phyloP scores from a whole-genome alignment of 2,329 filamentous ascomycete genomes.

The Knufia fluminis region DNA sequence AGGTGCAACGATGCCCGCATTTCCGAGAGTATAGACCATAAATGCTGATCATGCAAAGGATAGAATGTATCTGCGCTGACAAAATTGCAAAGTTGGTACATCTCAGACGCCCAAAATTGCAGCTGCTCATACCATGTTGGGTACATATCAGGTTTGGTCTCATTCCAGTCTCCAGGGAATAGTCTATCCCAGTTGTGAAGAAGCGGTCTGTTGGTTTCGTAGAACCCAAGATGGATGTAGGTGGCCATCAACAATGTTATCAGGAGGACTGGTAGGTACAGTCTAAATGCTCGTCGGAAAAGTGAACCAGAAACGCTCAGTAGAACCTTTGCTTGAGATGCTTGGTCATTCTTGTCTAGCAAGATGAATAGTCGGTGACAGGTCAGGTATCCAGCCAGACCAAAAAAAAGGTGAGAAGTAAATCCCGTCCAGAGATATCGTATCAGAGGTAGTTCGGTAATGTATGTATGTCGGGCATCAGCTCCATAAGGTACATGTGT shows the following conservation, averaged over 20 bases:
- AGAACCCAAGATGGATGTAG: conserved; percentile 33
- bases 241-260: conserved; percentile 34
- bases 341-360: conserved; percentile 31
- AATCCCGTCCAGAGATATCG: conserved; percentile 35
- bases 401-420: conserved; percentile 38
- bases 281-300: conserved; percentile 33
- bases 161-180: conserved; percentile 22
- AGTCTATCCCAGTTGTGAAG: conserved; percentile 14
- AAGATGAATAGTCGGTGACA: conserved; percentile 31
- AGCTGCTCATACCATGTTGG: conserved; percentile 27
- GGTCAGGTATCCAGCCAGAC: conserved; percentile 40
- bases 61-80: conserved; percentile 19
- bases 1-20: conserved; percentile 38
- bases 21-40: conserved; percentile 41
- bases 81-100: conserved; percentile 21
- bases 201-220: conserved; percentile 18
- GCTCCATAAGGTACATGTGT: conserved; percentile 32
- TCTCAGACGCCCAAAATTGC: conserved; percentile 29
- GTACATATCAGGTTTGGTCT: conserved; percentile 35
- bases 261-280: conserved; percentile 36
- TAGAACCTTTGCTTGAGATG: conserved; percentile 33
- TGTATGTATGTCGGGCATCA: conserved; percentile 22
- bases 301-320: conserved; percentile 33
- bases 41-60: conserved; percentile 36
- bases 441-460: conserved; percentile 34